These are phyloP conservation scores for Chlorokybus atmophyticus DNA, from an alignment of 139 green algal species.

Conservation along the genomic window DNA sequence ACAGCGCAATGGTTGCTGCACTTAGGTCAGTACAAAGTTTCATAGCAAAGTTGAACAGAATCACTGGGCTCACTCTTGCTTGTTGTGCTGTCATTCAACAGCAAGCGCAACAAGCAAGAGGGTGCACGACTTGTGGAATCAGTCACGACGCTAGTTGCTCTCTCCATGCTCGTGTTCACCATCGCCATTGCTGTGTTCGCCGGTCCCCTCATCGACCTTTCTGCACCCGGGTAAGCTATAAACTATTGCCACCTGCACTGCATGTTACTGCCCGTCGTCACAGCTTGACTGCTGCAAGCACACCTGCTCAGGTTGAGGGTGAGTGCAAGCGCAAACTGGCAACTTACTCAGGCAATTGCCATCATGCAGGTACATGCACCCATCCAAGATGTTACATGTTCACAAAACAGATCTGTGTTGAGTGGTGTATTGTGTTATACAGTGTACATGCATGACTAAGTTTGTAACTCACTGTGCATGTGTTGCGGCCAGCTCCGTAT, in stretches of 20 bases:
- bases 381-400: too few species aligned
- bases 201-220: constrained; percentile 19
- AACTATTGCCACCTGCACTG: too few species aligned
- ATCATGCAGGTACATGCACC: constrained; percentile 22
- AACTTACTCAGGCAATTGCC: constrained; percentile 16
- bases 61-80: too few species aligned
- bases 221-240: constrained; percentile 24
- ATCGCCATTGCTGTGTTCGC: constrained; percentile 6
- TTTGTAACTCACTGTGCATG: not conserved
- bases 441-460: too few species aligned
- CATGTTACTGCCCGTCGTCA: too few species aligned
- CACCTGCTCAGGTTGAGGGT: too few species aligned
- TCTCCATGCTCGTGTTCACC: constrained; percentile 1
- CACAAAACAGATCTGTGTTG: too few species aligned
- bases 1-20: constrained; percentile 21
- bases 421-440: too few species aligned
- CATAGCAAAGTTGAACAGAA: too few species aligned
- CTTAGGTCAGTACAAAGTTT: too few species aligned
- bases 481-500: constrained; percentile 16
- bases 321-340: constrained; percentile 3
- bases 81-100: too few species aligned
- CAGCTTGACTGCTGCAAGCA: constrained; percentile 9
- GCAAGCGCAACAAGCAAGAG: constrained; percentile 19
- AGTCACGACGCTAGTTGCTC: constrained; percentile 11
- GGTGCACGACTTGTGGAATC: constrained; percentile 14